Conservation (phyloP, 345 rosid species). For the Syzygium grande region DNA sequence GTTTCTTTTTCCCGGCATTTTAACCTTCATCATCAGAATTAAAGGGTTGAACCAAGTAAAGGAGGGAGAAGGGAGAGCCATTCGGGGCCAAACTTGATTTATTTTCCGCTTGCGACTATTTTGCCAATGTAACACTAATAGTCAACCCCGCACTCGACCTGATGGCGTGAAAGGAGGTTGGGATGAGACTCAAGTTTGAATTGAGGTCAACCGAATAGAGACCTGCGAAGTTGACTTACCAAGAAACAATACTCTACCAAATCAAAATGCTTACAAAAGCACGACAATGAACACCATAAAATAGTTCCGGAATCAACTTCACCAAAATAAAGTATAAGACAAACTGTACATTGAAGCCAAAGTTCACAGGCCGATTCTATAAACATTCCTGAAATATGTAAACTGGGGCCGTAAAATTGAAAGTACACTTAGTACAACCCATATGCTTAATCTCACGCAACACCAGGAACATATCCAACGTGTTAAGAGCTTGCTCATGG, state of each 20-base stretch:
- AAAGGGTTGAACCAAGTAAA: background rate
- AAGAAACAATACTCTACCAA: background rate
- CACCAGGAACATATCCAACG: too few relatives aligned
- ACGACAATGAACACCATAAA: background rate
- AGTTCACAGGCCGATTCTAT: background rate
- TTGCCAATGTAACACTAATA: background rate
- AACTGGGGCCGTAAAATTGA: too few relatives aligned
- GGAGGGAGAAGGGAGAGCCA: background rate
- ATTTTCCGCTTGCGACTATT: background rate
- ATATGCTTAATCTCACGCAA: too few relatives aligned
- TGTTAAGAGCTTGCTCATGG: background rate
- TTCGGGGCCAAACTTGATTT: background rate
- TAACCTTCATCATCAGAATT: constrained; percentile 12
- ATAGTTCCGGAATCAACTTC: background rate
- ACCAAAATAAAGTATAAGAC: background rate
- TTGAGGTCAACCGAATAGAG: background rate
- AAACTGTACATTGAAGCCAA: background rate
- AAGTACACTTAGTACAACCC: too few relatives aligned
- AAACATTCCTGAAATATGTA: background rate
- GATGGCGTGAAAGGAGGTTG: accelerated
- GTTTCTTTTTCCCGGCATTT: constrained; percentile 16
- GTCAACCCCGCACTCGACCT: accelerated
- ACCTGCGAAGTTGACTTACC: background rate
- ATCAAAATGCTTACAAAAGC: background rate
- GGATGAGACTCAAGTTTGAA: background rate